Conservation (phyloP, 495 filamentous ascomycete species). For the Penicillium taxi region DNA sequence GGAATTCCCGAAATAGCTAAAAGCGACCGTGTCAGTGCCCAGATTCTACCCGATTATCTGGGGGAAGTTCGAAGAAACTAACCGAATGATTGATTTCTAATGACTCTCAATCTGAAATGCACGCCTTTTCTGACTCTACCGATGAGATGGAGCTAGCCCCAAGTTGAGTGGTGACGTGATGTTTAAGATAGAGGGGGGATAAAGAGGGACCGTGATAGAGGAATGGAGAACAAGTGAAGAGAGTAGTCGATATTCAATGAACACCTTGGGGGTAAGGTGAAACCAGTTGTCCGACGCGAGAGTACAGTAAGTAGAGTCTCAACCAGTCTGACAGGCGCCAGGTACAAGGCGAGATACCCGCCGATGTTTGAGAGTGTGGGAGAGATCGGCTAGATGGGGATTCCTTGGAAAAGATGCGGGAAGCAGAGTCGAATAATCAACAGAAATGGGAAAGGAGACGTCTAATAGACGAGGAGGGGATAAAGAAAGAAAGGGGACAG, state of each 20-base stretch:
- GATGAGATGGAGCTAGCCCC: background rate
- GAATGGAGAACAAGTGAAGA: background rate
- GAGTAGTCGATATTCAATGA: background rate
- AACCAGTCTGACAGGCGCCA: slow-evolving; percentile 14
- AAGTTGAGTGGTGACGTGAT: background rate
- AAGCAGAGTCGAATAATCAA: background rate
- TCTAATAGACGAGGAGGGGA: slow-evolving; percentile 6
- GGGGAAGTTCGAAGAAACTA: background rate
- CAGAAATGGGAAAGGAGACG: slow-evolving; percentile 1
- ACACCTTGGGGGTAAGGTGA: no score
- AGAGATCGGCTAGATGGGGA: slow-evolving; percentile 1
- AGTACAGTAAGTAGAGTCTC: background rate
- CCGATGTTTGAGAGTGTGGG: slow-evolving; percentile 10
- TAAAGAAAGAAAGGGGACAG: slow-evolving; percentile 6
- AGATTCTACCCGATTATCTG: background rate
- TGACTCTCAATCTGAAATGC: background rate
- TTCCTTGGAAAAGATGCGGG: background rate
- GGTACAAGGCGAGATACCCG: slow-evolving; percentile 14
- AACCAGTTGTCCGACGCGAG: background rate
- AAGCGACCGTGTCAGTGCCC: slow-evolving; percentile 8
- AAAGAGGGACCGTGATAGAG: slow-evolving; percentile 10
- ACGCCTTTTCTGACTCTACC: background rate
- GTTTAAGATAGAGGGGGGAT: slow-evolving; percentile 1
- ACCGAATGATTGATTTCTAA: background rate
- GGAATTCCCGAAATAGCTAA: slow-evolving; percentile 7